Evolutionary conservation across 495 filamentous ascomycete genomes (phyloP).

Genomic region (Oleoguttula mirabilis): DNA sequence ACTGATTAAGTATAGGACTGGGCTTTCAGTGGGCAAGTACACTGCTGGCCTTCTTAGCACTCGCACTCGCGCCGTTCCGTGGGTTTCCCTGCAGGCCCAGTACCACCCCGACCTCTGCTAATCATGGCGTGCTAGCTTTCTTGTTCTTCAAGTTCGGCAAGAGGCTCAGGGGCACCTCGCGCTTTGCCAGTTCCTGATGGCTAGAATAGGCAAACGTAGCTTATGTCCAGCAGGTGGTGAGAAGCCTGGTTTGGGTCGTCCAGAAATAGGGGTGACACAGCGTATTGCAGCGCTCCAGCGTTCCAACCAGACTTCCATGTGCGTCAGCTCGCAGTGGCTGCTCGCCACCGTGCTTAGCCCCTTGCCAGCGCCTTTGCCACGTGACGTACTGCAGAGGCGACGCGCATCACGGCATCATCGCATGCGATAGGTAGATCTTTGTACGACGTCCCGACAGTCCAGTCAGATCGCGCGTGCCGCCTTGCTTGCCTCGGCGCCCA

Average conservation of each 20-base stretch:
- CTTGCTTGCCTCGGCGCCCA: slow-evolving; percentile 5
- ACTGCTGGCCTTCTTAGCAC: slow-evolving; percentile 33
- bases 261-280: slow-evolving; percentile 9
- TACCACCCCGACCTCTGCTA: too few species aligned
- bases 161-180: slow-evolving; percentile 29
- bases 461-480: slow-evolving; percentile 4
- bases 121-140: too few species aligned
- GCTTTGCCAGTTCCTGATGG: slow-evolving; percentile 27
- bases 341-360: too few species aligned
- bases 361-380: too few species aligned
- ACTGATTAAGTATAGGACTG: slow-evolving; percentile 25
- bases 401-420: neutral
- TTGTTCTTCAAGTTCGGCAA: slow-evolving; percentile 35
- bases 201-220: slow-evolving; percentile 3
- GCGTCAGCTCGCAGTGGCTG: too few species aligned
- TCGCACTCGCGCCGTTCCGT: slow-evolving; percentile 34
- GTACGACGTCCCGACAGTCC: slow-evolving; percentile 10
- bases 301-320: too few species aligned
- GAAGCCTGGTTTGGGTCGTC: too few species aligned
- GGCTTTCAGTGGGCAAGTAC: slow-evolving; percentile 34
- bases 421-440: slow-evolving; percentile 11
- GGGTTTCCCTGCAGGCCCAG: slow-evolving; percentile 12
- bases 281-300: too few species aligned
- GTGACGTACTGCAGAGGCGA: slow-evolving; percentile 6
- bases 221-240: too few species aligned